Base-by-base conservation (phyloP, 2,329 filamentous ascomycete species). In the Karstenula rhodostoma region DNA sequence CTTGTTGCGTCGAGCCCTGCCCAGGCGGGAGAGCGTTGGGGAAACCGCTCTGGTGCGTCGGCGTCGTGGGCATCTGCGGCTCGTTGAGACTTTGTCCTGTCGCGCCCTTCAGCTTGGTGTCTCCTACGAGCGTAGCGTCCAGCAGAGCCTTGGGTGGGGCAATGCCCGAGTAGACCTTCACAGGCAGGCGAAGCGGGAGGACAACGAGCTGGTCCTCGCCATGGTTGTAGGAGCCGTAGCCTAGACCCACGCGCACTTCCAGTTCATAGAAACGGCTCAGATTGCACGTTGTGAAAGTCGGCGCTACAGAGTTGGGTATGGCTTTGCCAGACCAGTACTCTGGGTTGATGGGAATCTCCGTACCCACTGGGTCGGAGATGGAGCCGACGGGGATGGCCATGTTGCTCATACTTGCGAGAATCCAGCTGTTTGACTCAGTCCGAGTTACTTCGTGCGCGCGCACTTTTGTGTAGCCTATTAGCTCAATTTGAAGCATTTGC, bases 211-310 rank as follows among this genome's bases (percentile, higher is more conserved):
- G 92, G n/a, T 89, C 85, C 81, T 87, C 69, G 59, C 75, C 77
- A 59, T 77, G 79, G 52, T 81, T 81, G 53, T 85, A 83, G 32
- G 85, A 85, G 7, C 90, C 91, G 83, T 92, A 94, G 58, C 87
- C 88, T 40, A 97, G 77, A 1, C 93, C 93, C 8, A 97, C 81
- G 60, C 89, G 88, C 43, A 97, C 81, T 77, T 97, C 93, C 40
- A 99, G 80, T 73, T 94, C 90, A 76, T 99, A 98, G 54, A 82
- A 85, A 29, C 94, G 87, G 54, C 86, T 85, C 51, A 98, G 86
- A 76, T 98, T 98, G 79, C 95, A 99, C 1, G 93, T 92, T 51
- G 88, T 84, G 74, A 99, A 99, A 0, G 89, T 90, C 0, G 95
- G 95, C 10, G 93, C 89, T 12, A 99, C 88, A 0, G 92, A 94